Percentiles rank a stretch among this genome's conserved stretches.
Conservation (phyloP, 306 rosid genomes). For the Gynostemma pentaphyllum region DNA sequence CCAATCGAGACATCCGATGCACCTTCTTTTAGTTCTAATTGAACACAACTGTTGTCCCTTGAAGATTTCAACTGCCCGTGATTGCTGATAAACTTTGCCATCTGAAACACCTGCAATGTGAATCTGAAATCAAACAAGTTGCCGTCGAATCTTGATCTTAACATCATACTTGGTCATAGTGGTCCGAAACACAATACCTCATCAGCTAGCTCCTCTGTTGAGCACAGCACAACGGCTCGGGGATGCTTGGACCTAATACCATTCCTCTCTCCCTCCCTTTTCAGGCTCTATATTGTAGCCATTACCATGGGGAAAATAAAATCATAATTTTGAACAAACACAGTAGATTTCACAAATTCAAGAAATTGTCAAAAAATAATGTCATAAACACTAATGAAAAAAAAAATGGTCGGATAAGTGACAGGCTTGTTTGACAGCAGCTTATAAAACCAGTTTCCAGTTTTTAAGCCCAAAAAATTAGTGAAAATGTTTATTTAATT, state of each 20-base stretch:
- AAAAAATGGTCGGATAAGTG: background rate
- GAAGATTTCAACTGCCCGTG: background rate
- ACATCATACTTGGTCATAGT: background rate
- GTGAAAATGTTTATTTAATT: too few species aligned
- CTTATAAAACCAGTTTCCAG: too few species aligned
- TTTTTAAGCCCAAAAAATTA: too few species aligned
- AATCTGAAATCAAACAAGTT: background rate
- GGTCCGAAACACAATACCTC: conserved; percentile 11
- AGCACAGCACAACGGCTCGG: conserved; percentile 11
- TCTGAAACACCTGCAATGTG: conserved; percentile 12
- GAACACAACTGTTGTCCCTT: background rate
- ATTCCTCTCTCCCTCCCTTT: background rate
- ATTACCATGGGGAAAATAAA: background rate
- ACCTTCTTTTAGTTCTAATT: background rate
- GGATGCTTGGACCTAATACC: background rate
- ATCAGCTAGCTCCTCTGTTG: conserved; percentile 9
- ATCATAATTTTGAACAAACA: background rate
- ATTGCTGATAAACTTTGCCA: conserved; percentile 11
- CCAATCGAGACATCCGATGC: conserved; percentile 12
- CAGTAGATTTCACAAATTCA: background rate
- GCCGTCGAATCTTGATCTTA: background rate
- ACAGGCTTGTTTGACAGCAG: too few species aligned
- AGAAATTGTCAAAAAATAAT: background rate
- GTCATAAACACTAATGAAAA: background rate
- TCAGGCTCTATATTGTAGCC: conserved; percentile 2